phyloP scores from a whole-genome alignment of 192 early-diverging fungal genomes.

The Rhizoclosmatium globosum region DNA sequence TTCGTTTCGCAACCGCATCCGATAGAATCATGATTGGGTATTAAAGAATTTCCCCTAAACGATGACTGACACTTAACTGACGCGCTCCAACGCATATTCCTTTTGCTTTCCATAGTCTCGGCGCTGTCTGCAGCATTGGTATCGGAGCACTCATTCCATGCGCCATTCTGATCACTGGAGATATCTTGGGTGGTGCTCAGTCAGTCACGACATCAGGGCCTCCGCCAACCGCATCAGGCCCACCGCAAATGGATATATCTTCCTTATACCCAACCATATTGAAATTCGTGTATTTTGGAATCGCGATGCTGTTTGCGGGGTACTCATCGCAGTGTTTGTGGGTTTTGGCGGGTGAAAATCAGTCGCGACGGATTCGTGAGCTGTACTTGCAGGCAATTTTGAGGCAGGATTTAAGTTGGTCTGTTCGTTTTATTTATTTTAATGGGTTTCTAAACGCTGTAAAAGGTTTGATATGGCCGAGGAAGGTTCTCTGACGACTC shows the following conservation, averaged over 20 bases:
- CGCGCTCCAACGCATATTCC: neutral
- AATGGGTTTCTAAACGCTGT: neutral
- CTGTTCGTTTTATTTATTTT: neutral
- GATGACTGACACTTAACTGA: neutral
- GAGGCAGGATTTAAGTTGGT: conserved; percentile 39
- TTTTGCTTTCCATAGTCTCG: conserved; percentile 13
- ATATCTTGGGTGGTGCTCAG: conserved; percentile 3
- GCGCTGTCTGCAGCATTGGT: conserved; percentile 16
- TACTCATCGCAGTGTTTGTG: conserved; percentile 47
- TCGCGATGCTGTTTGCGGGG: conserved; percentile 36
- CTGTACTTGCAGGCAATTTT: conserved; percentile 42
- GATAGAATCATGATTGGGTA: conserved; percentile 35
- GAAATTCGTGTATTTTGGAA: conserved; percentile 36
- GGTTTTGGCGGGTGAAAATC: conserved; percentile 47
- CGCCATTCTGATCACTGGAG: conserved; percentile 30
- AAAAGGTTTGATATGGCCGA: conserved; percentile 47
- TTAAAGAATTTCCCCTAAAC: neutral
- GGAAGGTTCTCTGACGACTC: conserved; percentile 55
- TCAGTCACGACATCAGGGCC: neutral
- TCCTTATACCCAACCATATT: conserved; percentile 16
- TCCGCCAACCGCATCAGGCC: neutral
- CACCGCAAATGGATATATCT: conserved; percentile 5
- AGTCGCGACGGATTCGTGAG: conserved; percentile 46
- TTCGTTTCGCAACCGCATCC: conserved; percentile 27
- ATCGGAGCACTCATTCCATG: conserved; percentile 37